A percentile compares a stretch with the other conserved stretches of the same genome.
Conservation (phyloP, 495 filamentous ascomycete species). For the Daldinia loculata region DNA sequence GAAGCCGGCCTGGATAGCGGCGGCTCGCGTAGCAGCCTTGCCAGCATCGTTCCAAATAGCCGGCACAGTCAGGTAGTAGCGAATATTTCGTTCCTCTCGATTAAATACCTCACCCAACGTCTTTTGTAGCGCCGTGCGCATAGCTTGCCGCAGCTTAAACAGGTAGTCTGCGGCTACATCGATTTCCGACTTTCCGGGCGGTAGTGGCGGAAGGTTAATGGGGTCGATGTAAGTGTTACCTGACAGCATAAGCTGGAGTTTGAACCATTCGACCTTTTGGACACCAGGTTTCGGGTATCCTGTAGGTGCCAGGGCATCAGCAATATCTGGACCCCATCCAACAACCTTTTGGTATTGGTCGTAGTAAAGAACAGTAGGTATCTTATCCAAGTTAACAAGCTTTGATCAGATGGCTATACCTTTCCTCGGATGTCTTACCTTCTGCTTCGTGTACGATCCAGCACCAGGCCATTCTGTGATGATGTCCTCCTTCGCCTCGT, state of each 20-base stretch:
- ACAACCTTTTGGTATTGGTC: conserved; percentile 81
- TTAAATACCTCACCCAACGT: conserved; percentile 80
- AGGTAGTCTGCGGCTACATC: conserved; percentile 81
- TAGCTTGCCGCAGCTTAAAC: conserved; percentile 77
- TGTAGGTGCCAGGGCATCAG: conserved; percentile 75
- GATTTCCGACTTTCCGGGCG: conserved; percentile 79
- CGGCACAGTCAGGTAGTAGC: conserved; percentile 77
- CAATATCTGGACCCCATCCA: conserved; percentile 79
- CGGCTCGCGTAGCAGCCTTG: conserved; percentile 75
- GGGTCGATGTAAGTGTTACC: conserved; percentile 83
- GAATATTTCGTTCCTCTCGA: conserved; percentile 77
- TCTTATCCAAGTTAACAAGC: conserved; percentile 55
- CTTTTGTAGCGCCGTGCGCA: conserved; percentile 77
- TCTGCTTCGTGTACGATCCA: conserved; percentile 79
- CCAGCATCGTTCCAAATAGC: conserved; percentile 82
- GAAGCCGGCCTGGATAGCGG: conserved; percentile 78
- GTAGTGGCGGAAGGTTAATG: conserved; percentile 78
- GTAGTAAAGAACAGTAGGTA: conserved; percentile 78
- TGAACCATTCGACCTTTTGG: conserved; percentile 83
- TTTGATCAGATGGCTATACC: neutral
- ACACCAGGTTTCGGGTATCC: conserved; percentile 79
- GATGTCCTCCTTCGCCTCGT: conserved; percentile 80
- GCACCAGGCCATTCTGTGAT: conserved; percentile 82
- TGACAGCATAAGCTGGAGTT: conserved; percentile 79
- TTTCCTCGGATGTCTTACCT: conserved; percentile 56